Conservation (phyloP, 225 moss, liverwort and hornwort genomes). For the Thuidium tamariscinum region DNA sequence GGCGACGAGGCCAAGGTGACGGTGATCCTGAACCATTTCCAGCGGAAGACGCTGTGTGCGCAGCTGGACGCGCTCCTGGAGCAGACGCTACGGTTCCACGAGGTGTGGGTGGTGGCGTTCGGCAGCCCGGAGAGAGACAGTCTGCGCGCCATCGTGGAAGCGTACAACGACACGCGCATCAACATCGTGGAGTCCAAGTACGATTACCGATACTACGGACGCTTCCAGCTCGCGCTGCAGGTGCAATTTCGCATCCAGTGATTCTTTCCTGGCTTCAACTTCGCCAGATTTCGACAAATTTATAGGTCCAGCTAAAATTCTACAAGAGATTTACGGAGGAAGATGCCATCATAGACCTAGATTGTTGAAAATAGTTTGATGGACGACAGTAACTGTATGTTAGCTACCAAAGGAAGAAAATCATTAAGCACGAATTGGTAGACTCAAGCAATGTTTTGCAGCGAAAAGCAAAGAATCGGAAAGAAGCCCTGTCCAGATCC, state of each 20-base stretch:
- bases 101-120: slow-evolving; percentile 81
- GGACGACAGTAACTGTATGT: neutral
- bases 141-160: slow-evolving; percentile 56
- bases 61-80: slow-evolving; percentile 64
- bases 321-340: neutral
- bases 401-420: neutral
- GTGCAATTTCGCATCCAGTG: neutral
- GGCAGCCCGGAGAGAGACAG: slow-evolving; percentile 61
- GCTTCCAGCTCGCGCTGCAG: slow-evolving; percentile 88
- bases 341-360: neutral
- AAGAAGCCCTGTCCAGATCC: too few species aligned
- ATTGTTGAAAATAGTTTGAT: neutral
- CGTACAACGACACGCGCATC: slow-evolving; percentile 66
- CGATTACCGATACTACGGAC: slow-evolving; percentile 81
- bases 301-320: too few species aligned
- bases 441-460: neutral
- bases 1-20: slow-evolving; percentile 46
- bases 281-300: neutral
- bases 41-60: slow-evolving; percentile 67
- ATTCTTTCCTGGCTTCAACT: too few species aligned
- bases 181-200: slow-evolving; percentile 62
- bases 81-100: slow-evolving; percentile 76
- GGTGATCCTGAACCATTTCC: slow-evolving; percentile 80
- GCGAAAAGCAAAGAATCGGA: too few species aligned
- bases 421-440: neutral